Base-by-base conservation (phyloP, 208 protist species). In the Acanthamoeba lenticulata region DNA sequence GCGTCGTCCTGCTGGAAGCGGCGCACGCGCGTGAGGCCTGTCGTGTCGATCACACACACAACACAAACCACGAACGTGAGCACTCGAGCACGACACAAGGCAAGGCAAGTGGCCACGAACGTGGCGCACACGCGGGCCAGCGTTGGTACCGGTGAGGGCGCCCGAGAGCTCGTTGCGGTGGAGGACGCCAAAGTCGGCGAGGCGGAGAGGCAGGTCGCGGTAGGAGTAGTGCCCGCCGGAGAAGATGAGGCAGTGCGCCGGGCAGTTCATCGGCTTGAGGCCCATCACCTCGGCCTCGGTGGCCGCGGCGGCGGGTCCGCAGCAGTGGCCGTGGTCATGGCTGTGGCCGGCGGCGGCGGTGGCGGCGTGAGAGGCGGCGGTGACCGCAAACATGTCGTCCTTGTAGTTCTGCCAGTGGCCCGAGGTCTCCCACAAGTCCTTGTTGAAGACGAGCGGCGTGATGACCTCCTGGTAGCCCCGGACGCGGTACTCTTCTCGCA, bases 191-290 rank as follows among this genome's bases (percentile, higher is more conserved):
- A 99, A 99, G 95, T 99, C 99, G 49, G 99, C 99, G 90, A 99
- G 97, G 85, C 99, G 98, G 29, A 99, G 97, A 32, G 99, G 99
- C 34, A 99, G 98, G 94, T 99, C 99, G 81, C 97, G 97, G 96
- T 99, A 99, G 21, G 99, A 99, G 94, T 98, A 98, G 47, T 67
- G 94, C 81, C 97, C 96, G 44, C 97, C 96, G n/a, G 96, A 97
- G 95, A 99, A 99, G 97, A 99, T 99, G 90, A 99, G 96, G 96
- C 99, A 99, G 95, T 99, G 99, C 19, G 98, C 98, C n/a, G 99
- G 99, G 97, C 99, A 99, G 96, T 99, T 99, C 99, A 99, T 99
- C 72, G 99, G 99, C 97, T 99, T 99, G 81, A 99, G 95, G 24
- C 88, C 88, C 88, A 92, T 92, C n/a, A 92, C 21, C 88, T 92